A percentile compares a stretch with the other conserved stretches of the same genome.
phyloP scores from a whole-genome alignment of 805 yeast species.

The Wickerhamomyces chambardii region DNA sequence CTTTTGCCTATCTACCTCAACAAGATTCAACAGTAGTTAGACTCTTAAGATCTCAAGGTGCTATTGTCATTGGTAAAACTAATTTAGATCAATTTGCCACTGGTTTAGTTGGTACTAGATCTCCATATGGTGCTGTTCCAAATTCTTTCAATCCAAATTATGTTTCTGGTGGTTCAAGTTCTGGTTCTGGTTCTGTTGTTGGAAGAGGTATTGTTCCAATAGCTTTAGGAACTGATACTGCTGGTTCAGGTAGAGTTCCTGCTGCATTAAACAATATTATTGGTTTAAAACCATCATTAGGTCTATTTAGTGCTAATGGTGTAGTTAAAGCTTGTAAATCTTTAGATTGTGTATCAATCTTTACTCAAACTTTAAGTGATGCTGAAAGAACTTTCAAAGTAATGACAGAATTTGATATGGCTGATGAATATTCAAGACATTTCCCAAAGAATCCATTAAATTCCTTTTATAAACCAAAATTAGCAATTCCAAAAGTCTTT shows the following conservation, averaged over 20 bases:
- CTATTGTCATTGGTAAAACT: constrained; percentile 88
- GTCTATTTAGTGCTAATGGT: constrained; percentile 78
- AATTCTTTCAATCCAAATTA: constrained; percentile 68
- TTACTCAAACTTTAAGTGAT: constrained; percentile 68
- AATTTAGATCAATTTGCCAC: constrained; percentile 97
- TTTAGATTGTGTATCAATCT: constrained; percentile 85
- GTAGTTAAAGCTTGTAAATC: constrained; percentile 98
- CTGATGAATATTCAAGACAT: constrained; percentile 74
- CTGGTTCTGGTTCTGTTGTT: constrained; percentile 92
- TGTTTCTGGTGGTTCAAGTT: constrained; percentile 92
- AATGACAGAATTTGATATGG: constrained; percentile 62
- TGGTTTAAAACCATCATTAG: constrained; percentile 90
- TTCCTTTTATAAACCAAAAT: constrained; percentile 49
- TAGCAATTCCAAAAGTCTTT: constrained; percentile 70
- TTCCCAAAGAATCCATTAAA: constrained; percentile 60
- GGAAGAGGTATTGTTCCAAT: constrained; percentile 86
- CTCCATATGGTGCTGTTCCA: constrained; percentile 89
- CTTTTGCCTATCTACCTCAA: constrained; percentile 60
- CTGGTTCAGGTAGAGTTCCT: constrained; percentile 97
- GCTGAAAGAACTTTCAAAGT: constrained; percentile 72
- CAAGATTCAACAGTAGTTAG: constrained; percentile 71
- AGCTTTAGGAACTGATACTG: constrained; percentile 93
- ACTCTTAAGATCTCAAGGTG: constrained; percentile 80
- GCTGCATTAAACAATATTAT: constrained; percentile 88
- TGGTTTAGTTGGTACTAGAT: constrained; percentile 90